A percentile compares a stretch with the other conserved stretches of the same genome.
These are phyloP conservation scores for Diaporthe velutina DNA, from an alignment of 2,329 filamentous ascomycete genomes.

Conservation along the genomic window DNA sequence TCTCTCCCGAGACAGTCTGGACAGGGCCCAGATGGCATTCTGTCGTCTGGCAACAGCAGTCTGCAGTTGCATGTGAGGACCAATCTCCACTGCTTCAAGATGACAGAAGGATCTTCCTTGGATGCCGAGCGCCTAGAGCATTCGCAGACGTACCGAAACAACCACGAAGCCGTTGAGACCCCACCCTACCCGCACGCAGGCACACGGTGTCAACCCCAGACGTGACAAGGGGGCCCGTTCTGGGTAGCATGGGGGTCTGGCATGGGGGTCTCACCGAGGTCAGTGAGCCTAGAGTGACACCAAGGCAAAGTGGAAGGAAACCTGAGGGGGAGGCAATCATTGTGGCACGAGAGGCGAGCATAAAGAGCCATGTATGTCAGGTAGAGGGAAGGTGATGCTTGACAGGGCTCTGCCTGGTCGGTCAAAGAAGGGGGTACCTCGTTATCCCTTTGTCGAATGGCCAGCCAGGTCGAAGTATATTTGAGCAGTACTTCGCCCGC, in stretches of 20 bases:
- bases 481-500: neutral
- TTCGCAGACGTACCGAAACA: constrained; percentile 15
- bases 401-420: constrained; percentile 30
- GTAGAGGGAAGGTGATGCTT: neutral
- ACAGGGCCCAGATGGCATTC: neutral
- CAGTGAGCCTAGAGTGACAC: constrained; percentile 6
- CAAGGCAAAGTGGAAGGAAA: constrained; percentile 3
- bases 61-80: neutral
- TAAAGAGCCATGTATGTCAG: constrained; percentile 3
- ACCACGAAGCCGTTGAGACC: constrained; percentile 21
- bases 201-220: constrained; percentile 6
- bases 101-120: neutral
- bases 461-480: neutral
- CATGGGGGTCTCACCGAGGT: constrained; percentile 11
- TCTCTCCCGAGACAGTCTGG: neutral
- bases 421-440: constrained; percentile 20
- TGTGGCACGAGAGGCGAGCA: constrained; percentile 24
- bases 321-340: constrained; percentile 16
- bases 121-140: neutral
- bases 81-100: too few relatives aligned
- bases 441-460: neutral
- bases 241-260: constrained; percentile 13
- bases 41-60: constrained; percentile 11
- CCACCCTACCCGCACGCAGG: constrained; percentile 6
- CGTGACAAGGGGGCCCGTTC: neutral